These are phyloP conservation scores for Penicillium arizonense DNA, from an alignment of 495 filamentous ascomycete genomes.

Conservation along the genomic window DNA sequence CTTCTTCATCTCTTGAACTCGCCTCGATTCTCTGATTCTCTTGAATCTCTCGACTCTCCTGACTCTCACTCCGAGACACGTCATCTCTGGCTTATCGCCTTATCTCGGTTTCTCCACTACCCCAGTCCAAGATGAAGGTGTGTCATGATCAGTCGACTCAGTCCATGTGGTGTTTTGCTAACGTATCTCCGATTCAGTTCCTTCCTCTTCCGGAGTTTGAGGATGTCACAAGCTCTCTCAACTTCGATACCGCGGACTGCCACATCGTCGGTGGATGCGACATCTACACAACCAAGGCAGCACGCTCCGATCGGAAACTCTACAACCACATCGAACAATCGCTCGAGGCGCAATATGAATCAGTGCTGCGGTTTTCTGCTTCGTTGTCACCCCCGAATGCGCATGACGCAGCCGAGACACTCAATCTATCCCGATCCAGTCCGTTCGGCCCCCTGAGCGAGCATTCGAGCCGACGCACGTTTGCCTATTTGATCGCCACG, in stretches of 20 bases:
- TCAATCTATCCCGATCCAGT: slow-evolving; percentile 79
- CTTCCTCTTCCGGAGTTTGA: slow-evolving; percentile 88
- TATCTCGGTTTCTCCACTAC: slow-evolving; percentile 3
- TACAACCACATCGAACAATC: slow-evolving; percentile 92
- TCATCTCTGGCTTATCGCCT: slow-evolving; percentile 8
- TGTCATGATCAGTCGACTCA: slow-evolving; percentile 4
- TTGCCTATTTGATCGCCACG: slow-evolving; percentile 94
- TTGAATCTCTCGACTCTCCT: too few relatives aligned
- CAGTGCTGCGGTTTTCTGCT: slow-evolving; percentile 75
- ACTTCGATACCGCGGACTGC: slow-evolving; percentile 89
- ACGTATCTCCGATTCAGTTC: slow-evolving; percentile 56
- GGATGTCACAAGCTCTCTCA: slow-evolving; percentile 81
- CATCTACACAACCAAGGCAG: slow-evolving; percentile 94
- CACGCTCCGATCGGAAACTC: slow-evolving; percentile 90
- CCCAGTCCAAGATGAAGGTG: slow-evolving; percentile 27
- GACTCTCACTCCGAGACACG: background rate
- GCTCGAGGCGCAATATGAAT: slow-evolving; percentile 85
- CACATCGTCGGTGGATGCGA: slow-evolving; percentile 90
- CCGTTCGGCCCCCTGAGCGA: slow-evolving; percentile 90
- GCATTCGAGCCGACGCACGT: slow-evolving; percentile 81
- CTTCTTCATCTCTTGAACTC: background rate
- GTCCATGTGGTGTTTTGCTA: slow-evolving; percentile 2
- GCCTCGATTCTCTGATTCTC: too few relatives aligned
- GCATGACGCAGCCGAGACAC: slow-evolving; percentile 46
- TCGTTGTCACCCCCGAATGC: slow-evolving; percentile 76